These are phyloP conservation scores for Stentor coeruleus DNA, from an alignment of 73 alveolate genomes.

Conservation along the genomic window DNA sequence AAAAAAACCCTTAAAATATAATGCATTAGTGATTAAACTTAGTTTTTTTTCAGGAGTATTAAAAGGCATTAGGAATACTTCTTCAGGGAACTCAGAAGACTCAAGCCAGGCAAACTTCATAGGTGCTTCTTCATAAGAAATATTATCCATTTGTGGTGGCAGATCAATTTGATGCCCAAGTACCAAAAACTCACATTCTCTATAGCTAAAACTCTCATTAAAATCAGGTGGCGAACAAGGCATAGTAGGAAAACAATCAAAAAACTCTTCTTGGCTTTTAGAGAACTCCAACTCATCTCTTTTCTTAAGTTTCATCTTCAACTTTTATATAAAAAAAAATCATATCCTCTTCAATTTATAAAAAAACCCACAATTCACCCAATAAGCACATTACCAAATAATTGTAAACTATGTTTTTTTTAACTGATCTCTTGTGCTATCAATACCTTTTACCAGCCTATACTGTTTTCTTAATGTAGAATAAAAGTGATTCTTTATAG, in stretches of 20 bases:
- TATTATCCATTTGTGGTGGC: not conserved
- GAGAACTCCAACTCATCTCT: too few species aligned
- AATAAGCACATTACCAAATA: too few species aligned
- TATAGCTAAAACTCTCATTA: not conserved
- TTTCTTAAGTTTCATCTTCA: too few species aligned
- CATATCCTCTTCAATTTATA: too few species aligned
- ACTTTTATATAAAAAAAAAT: too few species aligned
- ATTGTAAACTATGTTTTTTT: too few species aligned
- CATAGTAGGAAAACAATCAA: not conserved
- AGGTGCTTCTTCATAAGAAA: not conserved
- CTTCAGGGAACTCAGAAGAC: not conserved
- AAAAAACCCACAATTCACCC: too few species aligned
- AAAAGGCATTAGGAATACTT: not conserved
- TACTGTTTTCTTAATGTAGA: conserved; percentile 76
- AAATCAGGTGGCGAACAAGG: not conserved
- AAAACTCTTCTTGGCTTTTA: not conserved
- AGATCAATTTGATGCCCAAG: not conserved
- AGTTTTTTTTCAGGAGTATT: not conserved
- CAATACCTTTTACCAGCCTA: conserved; percentile 52
- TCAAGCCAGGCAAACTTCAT: not conserved
- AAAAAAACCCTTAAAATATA: too few species aligned
- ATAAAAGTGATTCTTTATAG: conserved; percentile 79
- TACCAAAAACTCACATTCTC: not conserved
- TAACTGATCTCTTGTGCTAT: conserved; percentile 13
- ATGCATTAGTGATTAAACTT: too few species aligned